These are phyloP conservation scores for Anthostomella pinea DNA, from an alignment of 2,329 filamentous ascomycete genomes.

Conservation along the genomic window DNA sequence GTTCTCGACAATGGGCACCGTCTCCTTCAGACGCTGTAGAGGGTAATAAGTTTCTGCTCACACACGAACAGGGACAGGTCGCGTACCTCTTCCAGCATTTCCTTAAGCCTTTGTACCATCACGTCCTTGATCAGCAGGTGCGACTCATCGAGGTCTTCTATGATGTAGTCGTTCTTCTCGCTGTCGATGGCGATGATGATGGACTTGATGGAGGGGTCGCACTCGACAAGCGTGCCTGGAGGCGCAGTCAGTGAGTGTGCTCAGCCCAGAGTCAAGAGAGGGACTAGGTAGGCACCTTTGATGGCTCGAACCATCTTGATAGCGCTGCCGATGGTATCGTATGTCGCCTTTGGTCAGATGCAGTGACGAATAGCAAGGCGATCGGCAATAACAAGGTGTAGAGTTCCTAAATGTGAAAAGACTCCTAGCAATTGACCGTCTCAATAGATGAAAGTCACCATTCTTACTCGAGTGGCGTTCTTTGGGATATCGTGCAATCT, in stretches of 20 bases:
- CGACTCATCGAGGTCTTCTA: conserved; percentile 76
- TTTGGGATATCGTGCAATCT: too few species aligned
- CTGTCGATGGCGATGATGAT: conserved; percentile 77
- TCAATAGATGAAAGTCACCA: too few species aligned
- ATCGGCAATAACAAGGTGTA: background rate
- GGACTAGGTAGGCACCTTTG: conserved; percentile 24
- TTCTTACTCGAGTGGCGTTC: too few species aligned
- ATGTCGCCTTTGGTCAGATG: background rate
- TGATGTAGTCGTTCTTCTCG: conserved; percentile 69
- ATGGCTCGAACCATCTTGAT: conserved; percentile 27
- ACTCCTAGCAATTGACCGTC: too few species aligned
- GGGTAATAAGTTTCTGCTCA: background rate
- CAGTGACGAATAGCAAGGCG: background rate
- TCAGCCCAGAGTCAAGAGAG: background rate
- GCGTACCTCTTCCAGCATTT: conserved; percentile 64
- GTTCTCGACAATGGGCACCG: conserved; percentile 46
- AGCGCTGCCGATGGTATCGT: background rate
- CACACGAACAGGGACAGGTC: conserved; percentile 1
- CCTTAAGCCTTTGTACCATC: conserved; percentile 66
- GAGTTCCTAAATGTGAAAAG: too few species aligned
- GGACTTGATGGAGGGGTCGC: conserved; percentile 83
- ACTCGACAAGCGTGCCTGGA: conserved; percentile 71
- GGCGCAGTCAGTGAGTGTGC: conserved; percentile 8
- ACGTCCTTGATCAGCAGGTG: conserved; percentile 72
- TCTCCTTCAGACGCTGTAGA: conserved; percentile 48